Percentiles rank a stretch among this genome's conserved stretches.
Conservation (phyloP, 352 stramenopile genomes). For the Phytophthora niederhauseri region DNA sequence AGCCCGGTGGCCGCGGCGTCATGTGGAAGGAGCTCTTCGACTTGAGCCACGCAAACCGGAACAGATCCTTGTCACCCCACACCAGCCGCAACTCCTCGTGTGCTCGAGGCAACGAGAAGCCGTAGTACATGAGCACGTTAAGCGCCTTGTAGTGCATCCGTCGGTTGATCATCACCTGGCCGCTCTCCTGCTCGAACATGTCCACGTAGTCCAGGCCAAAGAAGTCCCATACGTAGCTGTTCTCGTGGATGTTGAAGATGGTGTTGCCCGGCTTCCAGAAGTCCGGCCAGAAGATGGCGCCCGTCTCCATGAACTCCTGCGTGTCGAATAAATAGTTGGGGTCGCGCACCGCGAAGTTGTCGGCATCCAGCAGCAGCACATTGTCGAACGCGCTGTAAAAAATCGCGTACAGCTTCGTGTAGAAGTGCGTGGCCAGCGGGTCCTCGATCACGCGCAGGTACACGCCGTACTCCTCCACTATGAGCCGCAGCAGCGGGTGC, state of each 20-base stretch:
- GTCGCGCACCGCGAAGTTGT: conserved; percentile 67
- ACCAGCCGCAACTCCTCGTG: conserved; percentile 60
- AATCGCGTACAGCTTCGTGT: conserved; percentile 62
- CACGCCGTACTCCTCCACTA: conserved; percentile 45
- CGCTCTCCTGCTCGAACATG: conserved; percentile 84
- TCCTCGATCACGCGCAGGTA: conserved; percentile 57
- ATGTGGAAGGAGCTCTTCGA: conserved; percentile 74
- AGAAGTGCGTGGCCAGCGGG: conserved; percentile 48
- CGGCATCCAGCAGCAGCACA: conserved; percentile 60
- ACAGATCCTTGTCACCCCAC: conserved; percentile 87
- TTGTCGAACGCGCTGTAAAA: conserved; percentile 62
- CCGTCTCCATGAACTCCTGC: conserved; percentile 52
- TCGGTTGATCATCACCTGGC: conserved; percentile 77
- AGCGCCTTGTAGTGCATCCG: conserved; percentile 57
- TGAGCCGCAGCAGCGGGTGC: conserved; percentile 44
- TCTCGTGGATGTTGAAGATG: conserved; percentile 78
- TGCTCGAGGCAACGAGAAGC: conserved; percentile 42
- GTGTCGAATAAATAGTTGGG: conserved; percentile 72
- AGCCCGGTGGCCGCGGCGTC: conserved; percentile 51
- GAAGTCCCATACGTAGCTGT: conserved; percentile 76
- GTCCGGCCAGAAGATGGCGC: conserved; percentile 87
- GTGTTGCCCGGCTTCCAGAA: conserved; percentile 76
- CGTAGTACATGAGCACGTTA: conserved; percentile 81
- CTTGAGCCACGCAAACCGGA: conserved; percentile 83
- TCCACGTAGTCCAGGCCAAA: conserved; percentile 66